phyloP scores from a whole-genome alignment of 108 stramenopile genomes.

The Cyclotella kingstonii region DNA sequence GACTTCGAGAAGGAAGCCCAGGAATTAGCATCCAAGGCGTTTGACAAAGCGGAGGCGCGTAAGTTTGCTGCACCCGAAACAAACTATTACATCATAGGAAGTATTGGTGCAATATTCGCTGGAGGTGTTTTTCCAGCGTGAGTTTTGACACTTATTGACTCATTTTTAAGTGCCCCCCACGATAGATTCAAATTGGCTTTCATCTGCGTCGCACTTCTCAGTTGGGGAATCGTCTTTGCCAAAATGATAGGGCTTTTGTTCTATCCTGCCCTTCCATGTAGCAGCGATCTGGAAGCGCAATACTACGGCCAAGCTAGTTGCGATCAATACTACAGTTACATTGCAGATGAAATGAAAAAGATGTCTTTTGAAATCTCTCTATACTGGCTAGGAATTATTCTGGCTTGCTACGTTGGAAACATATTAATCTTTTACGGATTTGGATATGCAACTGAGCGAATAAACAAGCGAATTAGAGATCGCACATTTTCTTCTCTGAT shows the following conservation, averaged over 20 bases:
- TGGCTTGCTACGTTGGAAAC: conserved; percentile 59
- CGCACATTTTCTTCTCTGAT: conserved; percentile 53
- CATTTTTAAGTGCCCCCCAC: too few species aligned
- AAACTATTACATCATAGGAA: conserved; percentile 36
- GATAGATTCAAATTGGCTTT: too few species aligned
- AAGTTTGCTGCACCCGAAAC: conserved; percentile 47
- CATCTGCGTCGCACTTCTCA: too few species aligned
- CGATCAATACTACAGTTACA: conserved; percentile 48
- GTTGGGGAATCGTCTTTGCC: conserved; percentile 66
- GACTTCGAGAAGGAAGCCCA: conserved; percentile 42
- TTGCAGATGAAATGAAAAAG: conserved; percentile 55
- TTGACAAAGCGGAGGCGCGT: conserved; percentile 36
- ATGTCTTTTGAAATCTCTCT: conserved; percentile 42
- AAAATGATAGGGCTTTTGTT: conserved; percentile 73
- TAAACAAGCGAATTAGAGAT: conserved; percentile 74
- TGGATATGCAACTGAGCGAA: conserved; percentile 66
- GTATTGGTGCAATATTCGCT: conserved; percentile 63
- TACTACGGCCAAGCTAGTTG: conserved; percentile 42
- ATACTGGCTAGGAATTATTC: conserved; percentile 47
- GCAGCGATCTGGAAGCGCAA: conserved; percentile 5
- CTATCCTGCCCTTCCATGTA: conserved; percentile 46
- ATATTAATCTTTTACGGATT: conserved; percentile 60
- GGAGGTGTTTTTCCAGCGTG: conserved; percentile 72
- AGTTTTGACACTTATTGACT: too few species aligned
- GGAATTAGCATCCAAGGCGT: conserved; percentile 42